Evolutionary conservation across 345 rosid species (phyloP).

Genomic region (Eucalyptus victrix): DNA sequence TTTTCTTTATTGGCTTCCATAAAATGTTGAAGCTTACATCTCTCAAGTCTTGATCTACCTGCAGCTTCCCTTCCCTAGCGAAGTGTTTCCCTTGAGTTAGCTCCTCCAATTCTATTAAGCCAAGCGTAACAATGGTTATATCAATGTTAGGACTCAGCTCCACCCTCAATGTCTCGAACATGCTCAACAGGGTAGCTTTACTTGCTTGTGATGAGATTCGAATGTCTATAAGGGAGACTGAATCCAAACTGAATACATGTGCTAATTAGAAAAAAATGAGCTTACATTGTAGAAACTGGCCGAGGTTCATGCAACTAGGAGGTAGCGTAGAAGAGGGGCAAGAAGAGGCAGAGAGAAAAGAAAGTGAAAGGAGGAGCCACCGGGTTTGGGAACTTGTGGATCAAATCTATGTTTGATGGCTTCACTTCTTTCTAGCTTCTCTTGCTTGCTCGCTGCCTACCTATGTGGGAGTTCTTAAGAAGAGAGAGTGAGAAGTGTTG

Average conservation of each 20-base stretch:
- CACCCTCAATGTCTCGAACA: slow-evolving; percentile 25
- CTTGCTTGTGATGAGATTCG: slow-evolving; percentile 4
- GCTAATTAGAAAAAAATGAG: background rate
- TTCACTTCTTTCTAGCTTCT: background rate
- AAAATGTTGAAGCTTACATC: slow-evolving; percentile 11
- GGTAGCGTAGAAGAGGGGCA: slow-evolving; percentile 2
- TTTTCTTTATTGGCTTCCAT: background rate
- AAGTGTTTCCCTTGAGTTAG: background rate
- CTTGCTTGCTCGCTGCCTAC: background rate
- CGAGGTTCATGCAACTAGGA: slow-evolving; percentile 7
- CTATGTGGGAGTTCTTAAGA: background rate
- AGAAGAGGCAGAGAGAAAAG: slow-evolving; percentile 1
- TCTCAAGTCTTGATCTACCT: slow-evolving; percentile 16
- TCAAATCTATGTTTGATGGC: background rate
- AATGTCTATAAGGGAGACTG: background rate
- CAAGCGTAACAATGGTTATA: slow-evolving; percentile 28
- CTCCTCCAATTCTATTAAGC: background rate
- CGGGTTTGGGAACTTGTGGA: slow-evolving; percentile 4
- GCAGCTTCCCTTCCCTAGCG: slow-evolving; percentile 16
- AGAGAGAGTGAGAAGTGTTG: background rate
- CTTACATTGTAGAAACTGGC: slow-evolving; percentile 18
- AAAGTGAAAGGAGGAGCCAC: slow-evolving; percentile 1
- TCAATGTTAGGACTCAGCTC: slow-evolving; percentile 27
- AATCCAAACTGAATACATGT: background rate
- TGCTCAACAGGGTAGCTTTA: slow-evolving; percentile 8